A percentile compares a stretch with the other conserved stretches of the same genome.
Evolutionary conservation across 2,329 filamentous ascomycete genomes (phyloP).

Genomic region (Exophiala sp.): DNA sequence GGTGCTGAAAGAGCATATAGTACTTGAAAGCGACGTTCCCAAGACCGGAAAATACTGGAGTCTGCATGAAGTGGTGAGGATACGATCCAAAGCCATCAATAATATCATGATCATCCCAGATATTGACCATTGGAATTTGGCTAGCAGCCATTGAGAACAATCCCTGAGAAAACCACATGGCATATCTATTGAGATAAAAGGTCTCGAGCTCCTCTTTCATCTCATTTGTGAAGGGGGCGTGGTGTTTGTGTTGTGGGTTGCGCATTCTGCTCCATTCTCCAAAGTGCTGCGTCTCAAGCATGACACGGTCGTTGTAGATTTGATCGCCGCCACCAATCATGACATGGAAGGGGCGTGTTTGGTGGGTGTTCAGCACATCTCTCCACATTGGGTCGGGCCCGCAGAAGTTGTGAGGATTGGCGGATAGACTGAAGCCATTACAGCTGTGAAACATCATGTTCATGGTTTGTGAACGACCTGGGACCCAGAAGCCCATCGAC

Average conservation of each 20-base stretch:
- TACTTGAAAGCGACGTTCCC: constrained; percentile 96
- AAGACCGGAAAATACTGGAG: constrained; percentile 82
- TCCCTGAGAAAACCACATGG: constrained; percentile 94
- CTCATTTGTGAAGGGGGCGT: constrained; percentile 69
- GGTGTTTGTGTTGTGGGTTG: constrained; percentile 75
- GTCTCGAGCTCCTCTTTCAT: constrained; percentile 85
- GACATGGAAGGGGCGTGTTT: constrained; percentile 88
- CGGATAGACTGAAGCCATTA: constrained; percentile 85
- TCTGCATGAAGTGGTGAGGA: constrained; percentile 84
- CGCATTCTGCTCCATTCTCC: constrained; percentile 78
- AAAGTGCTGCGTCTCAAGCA: constrained; percentile 71
- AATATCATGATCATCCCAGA: constrained; percentile 93
- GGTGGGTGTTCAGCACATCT: constrained; percentile 88
- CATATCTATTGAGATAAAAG: constrained; percentile 86
- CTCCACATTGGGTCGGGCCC: constrained; percentile 96
- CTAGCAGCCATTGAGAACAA: constrained; percentile 88
- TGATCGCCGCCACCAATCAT: constrained; percentile 98
- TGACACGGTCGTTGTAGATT: constrained; percentile 87
- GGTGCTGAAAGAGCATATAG: constrained; percentile 97
- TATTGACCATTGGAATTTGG: constrained; percentile 97
- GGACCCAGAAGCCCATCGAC: constrained; percentile 90
- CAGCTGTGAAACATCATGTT: constrained; percentile 99
- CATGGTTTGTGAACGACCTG: constrained; percentile 79
- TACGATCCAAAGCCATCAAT: constrained; percentile 94
- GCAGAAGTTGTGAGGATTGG: constrained; percentile 74